Evolutionary conservation across 2,329 filamentous ascomycete species (phyloP).

Genomic region (Hymenoscyphus repandus): DNA sequence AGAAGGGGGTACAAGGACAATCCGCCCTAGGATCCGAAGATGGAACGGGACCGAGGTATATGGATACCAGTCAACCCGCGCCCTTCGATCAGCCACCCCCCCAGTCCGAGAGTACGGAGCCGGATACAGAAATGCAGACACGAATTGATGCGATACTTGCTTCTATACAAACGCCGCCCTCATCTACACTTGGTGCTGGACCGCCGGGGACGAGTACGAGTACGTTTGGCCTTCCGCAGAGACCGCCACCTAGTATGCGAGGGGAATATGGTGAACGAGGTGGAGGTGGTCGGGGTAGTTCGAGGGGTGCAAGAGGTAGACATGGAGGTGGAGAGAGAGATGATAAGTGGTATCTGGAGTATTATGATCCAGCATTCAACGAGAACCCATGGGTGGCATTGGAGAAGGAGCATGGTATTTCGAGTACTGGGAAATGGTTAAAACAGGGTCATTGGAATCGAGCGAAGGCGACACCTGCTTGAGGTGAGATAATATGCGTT

Average conservation of each 20-base stretch:
- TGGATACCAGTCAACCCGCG: conserved; percentile 23
- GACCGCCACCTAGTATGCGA: conserved; percentile 1
- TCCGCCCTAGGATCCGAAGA: conserved; percentile 16
- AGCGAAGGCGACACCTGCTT: background rate
- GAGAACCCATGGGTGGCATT: conserved; percentile 66
- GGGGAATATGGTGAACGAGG: conserved; percentile 9
- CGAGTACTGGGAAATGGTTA: conserved; percentile 36
- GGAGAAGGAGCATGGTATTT: conserved; percentile 40
- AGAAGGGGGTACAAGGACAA: conserved; percentile 11
- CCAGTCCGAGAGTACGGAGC: conserved; percentile 26
- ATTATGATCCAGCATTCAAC: conserved; percentile 65
- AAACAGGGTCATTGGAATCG: conserved; percentile 12
- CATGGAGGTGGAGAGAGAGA: conserved; percentile 34
- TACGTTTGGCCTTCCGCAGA: conserved; percentile 8
- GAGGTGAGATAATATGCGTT: too few relatives aligned
- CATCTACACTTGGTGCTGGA: background rate
- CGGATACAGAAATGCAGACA: conserved; percentile 19
- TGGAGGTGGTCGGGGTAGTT: too few relatives aligned
- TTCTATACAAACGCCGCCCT: conserved; percentile 4
- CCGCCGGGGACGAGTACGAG: background rate
- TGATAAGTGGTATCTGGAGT: conserved; percentile 56
- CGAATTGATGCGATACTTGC: conserved; percentile 26
- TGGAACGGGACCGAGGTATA: conserved; percentile 17
- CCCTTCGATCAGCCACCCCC: conserved; percentile 31
- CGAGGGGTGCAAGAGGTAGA: conserved; percentile 10